Evolutionary conservation across 2,329 filamentous ascomycete species (phyloP).

Genomic region (Penicillium sp.): DNA sequence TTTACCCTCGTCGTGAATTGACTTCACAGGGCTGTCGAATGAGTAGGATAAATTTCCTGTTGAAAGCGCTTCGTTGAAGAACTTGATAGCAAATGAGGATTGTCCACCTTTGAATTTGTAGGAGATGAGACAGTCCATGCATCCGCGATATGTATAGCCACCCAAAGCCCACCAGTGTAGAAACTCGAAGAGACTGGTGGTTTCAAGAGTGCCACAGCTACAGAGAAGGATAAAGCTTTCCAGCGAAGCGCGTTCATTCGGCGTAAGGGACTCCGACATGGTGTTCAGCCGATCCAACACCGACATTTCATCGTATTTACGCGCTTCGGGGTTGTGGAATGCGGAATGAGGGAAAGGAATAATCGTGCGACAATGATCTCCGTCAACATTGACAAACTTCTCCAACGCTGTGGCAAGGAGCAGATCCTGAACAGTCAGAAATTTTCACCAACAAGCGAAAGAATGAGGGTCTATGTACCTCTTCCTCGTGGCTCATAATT

Average conservation of each 20-base stretch:
- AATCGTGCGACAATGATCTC: conserved; percentile 39
- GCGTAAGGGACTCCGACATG: conserved; percentile 45
- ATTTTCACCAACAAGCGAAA: background rate
- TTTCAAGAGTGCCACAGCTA: conserved; percentile 49
- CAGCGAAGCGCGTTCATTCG: conserved; percentile 46
- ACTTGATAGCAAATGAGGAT: conserved; percentile 50
- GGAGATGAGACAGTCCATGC: conserved; percentile 45
- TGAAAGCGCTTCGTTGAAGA: conserved; percentile 50
- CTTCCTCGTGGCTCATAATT: conserved; percentile 50
- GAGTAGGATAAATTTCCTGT: conserved; percentile 47
- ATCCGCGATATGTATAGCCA: conserved; percentile 47
- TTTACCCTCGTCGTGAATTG: conserved; percentile 32
- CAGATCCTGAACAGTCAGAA: conserved; percentile 29
- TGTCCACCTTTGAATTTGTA: conserved; percentile 52
- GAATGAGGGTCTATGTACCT: conserved; percentile 26
- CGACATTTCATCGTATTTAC: conserved; percentile 47
- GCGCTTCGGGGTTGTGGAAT: conserved; percentile 36
- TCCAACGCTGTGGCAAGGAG: conserved; percentile 40
- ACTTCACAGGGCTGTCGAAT: conserved; percentile 45
- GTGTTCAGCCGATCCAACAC: conserved; percentile 48
- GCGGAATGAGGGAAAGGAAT: conserved; percentile 49
- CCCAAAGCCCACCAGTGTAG: conserved; percentile 55
- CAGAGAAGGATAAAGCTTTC: conserved; percentile 50
- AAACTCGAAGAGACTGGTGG: conserved; percentile 53
- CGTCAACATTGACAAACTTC: conserved; percentile 55